Base-by-base conservation (phyloP, 345 rosid genomes). In the Capsella bursapastoris region DNA sequence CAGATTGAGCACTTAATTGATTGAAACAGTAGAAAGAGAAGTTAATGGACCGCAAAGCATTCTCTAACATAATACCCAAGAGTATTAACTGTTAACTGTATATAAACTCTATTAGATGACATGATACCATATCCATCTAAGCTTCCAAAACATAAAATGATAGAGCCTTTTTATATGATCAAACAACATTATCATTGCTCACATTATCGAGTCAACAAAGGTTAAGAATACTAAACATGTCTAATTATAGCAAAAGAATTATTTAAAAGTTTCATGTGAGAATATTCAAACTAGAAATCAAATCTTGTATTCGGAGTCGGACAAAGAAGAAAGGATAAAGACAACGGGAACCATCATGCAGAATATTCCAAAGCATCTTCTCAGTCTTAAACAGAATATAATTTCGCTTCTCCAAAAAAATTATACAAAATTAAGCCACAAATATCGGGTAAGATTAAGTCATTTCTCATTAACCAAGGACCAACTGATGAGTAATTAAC, bases 321-420 rank as follows among this genome's bases (percentile, higher is more conserved):
- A 57, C 72, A 49, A 71, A 49, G 27, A 68, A 62, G 15, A 5
- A 53, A 22, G 5, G 71, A 57, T 31, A 57, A 57, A 25, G 68
- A 71, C 68, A 71, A 40, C 29, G 7, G 64, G 60, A 35, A 48
- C 60, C 58, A 22, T 22, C 66, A 49, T 65, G 63, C 57, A 71
- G 77, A 77, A 77, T 77, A 77, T 77, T 65, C 80, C 43, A 50
- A 51, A 64, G 81, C 81, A 77, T 77, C 49, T 65, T 64, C n/a
- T 50, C 37, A 22, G 8, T 28, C n/a, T 57, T 44, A 56, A 43
- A 34, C 69, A 70, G 14, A 44, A 9, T 51, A 18, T 62, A 13
- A 14, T 9, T 9, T 37, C 7, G 27, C 41, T 28, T 5, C 28
- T 45, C 41, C 41, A 27, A 60, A 37, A 43, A 37, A 58, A 6